These are phyloP conservation scores for Pseudohyphozyma bogoriensis DNA, from an alignment of 768 basidiomycete species.

Conservation along the genomic window DNA sequence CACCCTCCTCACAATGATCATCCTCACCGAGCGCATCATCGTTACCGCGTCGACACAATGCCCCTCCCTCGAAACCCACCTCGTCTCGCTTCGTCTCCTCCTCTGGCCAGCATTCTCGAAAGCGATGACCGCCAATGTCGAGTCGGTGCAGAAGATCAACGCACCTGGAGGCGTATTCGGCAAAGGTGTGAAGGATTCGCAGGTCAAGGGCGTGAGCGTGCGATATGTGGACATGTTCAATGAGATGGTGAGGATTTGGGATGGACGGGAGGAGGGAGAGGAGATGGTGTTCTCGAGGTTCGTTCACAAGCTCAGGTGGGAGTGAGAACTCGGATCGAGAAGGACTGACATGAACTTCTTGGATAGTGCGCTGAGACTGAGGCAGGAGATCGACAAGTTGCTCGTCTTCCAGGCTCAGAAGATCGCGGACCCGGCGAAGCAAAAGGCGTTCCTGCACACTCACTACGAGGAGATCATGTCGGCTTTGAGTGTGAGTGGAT, in stretches of 20 bases:
- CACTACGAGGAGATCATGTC: slow-evolving; percentile 69
- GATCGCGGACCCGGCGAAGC: slow-evolving; percentile 51
- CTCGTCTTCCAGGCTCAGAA: slow-evolving; percentile 62
- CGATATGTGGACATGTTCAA: slow-evolving; percentile 74
- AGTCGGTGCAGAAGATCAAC: slow-evolving; percentile 68
- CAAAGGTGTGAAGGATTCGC: slow-evolving; percentile 53
- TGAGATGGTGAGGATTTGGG: slow-evolving; percentile 66
- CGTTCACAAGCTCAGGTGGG: too few relatives aligned
- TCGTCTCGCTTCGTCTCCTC: slow-evolving; percentile 67
- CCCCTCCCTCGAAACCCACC: slow-evolving; percentile 66
- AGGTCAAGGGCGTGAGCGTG: slow-evolving; percentile 57
- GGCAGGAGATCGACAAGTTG: slow-evolving; percentile 70
- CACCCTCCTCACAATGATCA: slow-evolving; percentile 79
- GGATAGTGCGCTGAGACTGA: slow-evolving; percentile 65
- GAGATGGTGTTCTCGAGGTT: slow-evolving; percentile 96
- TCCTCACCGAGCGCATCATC: slow-evolving; percentile 71
- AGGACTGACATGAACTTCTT: background rate
- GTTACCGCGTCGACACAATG: slow-evolving; percentile 56
- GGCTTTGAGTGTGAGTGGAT: slow-evolving; percentile 56
- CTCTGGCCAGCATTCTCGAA: slow-evolving; percentile 95
- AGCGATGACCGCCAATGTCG: slow-evolving; percentile 70
- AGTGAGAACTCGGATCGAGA: too few relatives aligned
- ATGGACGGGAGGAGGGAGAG: slow-evolving; percentile 43
- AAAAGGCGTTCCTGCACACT: slow-evolving; percentile 57
- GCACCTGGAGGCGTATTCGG: slow-evolving; percentile 46